A percentile compares a stretch with the other conserved stretches of the same genome.
Evolutionary conservation across 371 early-diverging fungal genomes (phyloP).

Genomic region (Syncephalastrum monosporum): DNA sequence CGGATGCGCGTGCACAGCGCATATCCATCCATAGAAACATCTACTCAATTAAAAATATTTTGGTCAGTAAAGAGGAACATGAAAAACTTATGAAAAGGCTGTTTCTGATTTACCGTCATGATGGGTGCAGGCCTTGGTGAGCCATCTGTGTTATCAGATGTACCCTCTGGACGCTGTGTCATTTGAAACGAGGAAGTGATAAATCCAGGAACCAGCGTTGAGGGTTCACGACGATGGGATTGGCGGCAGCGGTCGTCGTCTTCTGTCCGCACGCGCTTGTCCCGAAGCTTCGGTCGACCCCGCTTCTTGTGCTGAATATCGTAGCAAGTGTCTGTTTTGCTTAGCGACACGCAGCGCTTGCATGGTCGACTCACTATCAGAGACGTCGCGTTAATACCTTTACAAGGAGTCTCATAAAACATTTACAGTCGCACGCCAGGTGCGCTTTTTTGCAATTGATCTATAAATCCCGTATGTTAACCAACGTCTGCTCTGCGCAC

Average conservation of each 20-base stretch:
- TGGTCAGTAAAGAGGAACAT: no score
- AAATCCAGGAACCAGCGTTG: constrained; percentile 9
- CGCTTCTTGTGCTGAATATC: constrained; percentile 83
- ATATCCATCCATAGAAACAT: constrained; percentile 53
- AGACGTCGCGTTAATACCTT: no score
- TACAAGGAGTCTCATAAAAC: no score
- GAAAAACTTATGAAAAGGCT: neutral
- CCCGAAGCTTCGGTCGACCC: constrained; percentile 74
- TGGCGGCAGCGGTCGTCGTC: constrained; percentile 1
- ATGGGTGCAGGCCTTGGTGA: neutral
- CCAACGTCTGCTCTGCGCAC: neutral
- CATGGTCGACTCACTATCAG: constrained; percentile 54
- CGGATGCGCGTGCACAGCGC: constrained; percentile 58
- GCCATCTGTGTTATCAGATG: neutral
- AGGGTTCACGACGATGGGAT: neutral
- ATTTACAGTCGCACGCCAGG: constrained; percentile 31
- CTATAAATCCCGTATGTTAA: neutral
- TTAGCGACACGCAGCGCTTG: constrained; percentile 71
- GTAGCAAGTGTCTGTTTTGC: constrained; percentile 70
- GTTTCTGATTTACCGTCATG: constrained; percentile 12
- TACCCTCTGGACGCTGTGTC: constrained; percentile 14
- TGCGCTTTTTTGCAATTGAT: constrained; percentile 35
- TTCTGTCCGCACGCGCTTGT: constrained; percentile 25
- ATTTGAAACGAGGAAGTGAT: constrained; percentile 12
- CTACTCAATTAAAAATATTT: neutral